Evolutionary conservation across 2,329 filamentous ascomycete genomes (phyloP), one percentile per base, ranked within the genome.

Genomic region (Myotisia sp.): DNA sequence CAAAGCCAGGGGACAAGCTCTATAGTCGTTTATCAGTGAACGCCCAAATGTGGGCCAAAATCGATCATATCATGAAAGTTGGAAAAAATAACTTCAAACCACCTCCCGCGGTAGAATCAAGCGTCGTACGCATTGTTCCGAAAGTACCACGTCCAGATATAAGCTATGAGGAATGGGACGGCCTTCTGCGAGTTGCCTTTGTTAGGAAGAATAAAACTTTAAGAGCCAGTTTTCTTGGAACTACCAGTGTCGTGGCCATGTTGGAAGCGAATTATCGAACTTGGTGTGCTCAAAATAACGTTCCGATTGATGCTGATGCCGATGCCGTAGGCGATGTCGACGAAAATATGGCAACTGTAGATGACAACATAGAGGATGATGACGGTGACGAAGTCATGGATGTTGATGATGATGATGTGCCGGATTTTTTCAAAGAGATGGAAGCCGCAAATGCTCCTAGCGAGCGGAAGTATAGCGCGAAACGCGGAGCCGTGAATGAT

Each of bases 31-130:
- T 95, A 17, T 81, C 74, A 1, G 87, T 93, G 38, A 95, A 95
- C 50, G 83, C 81, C 12, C 87, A 95, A 54, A 92, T 95, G 68
- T 94, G 81, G 74, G 74, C 78, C 6, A 76, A 74, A 47, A 74
- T 79, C 29, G 58, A 62, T 39, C 62, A 70, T 45, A 75, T 92
- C 46, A 83, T 92, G 77, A 93, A 93, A 62, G 87, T 95, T 29
- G 85, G 86, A 44, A 81, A 79, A 60, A 90, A 92, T 60, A 95
- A 95, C 63, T 98, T 95, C 70, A 84, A 83, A 42, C 90, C 90
- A 0, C 87, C 90, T 1, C 90, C 90, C 6, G 74, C 84, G 50
- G 90, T 98, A 38, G 90, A 98, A 59, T 83, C 76, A 5, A 86
- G 79, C 38, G 86, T 94, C 5, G 85, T 94, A 30, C 72, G 86